Conservation (phyloP, 2,329 filamentous ascomycete genomes). For the Metarhizium anisopliae region DNA sequence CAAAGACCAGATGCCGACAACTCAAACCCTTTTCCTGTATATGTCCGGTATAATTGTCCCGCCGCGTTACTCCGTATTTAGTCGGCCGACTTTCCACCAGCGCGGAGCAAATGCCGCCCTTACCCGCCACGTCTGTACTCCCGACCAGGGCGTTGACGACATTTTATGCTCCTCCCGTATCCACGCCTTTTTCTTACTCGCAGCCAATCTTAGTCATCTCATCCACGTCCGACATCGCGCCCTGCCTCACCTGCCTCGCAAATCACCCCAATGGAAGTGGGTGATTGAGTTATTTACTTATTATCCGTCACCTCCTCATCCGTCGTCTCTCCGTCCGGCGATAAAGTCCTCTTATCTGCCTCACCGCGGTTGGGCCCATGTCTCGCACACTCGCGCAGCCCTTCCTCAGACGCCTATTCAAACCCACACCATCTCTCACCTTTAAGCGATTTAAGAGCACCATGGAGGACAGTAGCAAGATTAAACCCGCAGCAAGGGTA, state of each 20-base stretch:
- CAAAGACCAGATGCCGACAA: too few relatives aligned
- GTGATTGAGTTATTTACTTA: not conserved
- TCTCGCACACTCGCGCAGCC: constrained; percentile 1
- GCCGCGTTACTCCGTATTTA: too few relatives aligned
- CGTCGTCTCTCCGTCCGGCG: not conserved
- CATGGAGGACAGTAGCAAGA: constrained; percentile 35
- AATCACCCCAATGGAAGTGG: not conserved
- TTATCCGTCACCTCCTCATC: not conserved
- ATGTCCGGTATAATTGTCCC: too few relatives aligned
- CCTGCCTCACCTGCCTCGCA: not conserved
- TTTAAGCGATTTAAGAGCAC: constrained; percentile 12
- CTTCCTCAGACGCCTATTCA: constrained; percentile 7
- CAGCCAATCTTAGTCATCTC: not conserved
- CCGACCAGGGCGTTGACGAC: not conserved
- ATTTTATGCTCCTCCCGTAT: not conserved
- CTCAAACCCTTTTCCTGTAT: too few relatives aligned
- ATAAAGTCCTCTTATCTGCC: not conserved
- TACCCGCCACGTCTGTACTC: not conserved
- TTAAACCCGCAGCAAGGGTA: constrained; percentile 42
- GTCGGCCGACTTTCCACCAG: too few relatives aligned
- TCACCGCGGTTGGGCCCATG: not conserved
- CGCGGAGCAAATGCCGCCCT: not conserved
- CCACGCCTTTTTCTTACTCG: not conserved
- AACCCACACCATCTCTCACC: not conserved
- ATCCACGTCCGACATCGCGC: constrained; percentile 1